Evolutionary conservation across 805 yeast genomes (phyloP), one percentile per base, ranked within the genome.

Genomic region (Candida tibetensis): DNA sequence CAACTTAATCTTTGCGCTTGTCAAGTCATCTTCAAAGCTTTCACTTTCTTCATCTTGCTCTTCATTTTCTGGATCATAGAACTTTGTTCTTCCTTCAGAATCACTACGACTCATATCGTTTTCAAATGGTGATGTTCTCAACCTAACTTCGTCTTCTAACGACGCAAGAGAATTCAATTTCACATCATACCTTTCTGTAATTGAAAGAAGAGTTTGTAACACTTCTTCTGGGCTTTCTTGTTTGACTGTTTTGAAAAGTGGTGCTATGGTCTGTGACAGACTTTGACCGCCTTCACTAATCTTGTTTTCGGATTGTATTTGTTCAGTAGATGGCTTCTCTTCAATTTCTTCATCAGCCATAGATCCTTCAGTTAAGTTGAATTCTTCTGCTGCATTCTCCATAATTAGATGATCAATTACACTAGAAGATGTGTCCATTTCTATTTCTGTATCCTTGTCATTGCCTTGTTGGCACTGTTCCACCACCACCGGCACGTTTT

Each of bases 241-340:
- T 29, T 47, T 34, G 4, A 62, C 43, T 1, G 66, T 54, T 39
- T 39, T 54, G 48, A 62, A 62, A 3, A 52, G 30, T 2, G 66
- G 66, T 4, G 47, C 34, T 4, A 26, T 25, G 17, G 29, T 40
- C 25, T 27, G 30, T 9, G 37, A 33, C 25, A 64, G 31, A 49
- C 53, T 14, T 8, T 13, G 36, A 5, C 5, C 33, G 10, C 8
- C 25, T 13, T 29, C 32, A 15, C 6, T n/a, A 18, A 27, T 12
- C n/a, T n/a, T 31, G 10, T 22, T 10, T 10, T 32, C 23, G 16
- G 14, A 14, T 41, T 29, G 23, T 40, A 22, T 25, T 32, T 31
- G 19, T 15, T 27, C 40, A 15, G 6, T 32, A 10, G 9, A 26
- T 8, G 16, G 37, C 30, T 26, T n/a, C 35, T 39, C 33, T 18